These are phyloP conservation scores for Trifolium pratense DNA, from an alignment of 306 rosid genomes.

Conservation along the genomic window DNA sequence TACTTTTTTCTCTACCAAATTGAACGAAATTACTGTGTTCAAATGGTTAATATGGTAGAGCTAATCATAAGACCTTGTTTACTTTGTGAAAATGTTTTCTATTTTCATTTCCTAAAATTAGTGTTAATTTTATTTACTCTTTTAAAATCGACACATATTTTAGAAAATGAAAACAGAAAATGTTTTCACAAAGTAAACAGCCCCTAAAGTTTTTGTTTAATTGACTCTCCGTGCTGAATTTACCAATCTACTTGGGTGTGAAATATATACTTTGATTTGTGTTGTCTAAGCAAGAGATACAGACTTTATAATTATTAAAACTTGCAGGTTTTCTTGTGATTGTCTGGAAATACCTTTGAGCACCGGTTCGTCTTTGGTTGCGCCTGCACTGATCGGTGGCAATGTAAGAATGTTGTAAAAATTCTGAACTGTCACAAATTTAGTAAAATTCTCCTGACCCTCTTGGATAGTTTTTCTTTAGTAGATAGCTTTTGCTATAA, in stretches of 20 bases:
- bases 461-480: conserved; percentile 53
- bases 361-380: conserved; percentile 56
- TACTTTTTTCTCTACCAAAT: conserved; percentile 7
- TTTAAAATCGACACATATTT: too few species aligned
- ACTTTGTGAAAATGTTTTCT: too few species aligned
- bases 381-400: conserved; percentile 57
- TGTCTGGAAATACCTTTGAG: conserved; percentile 54
- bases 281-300: conserved; percentile 21
- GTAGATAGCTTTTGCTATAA: conserved; percentile 54
- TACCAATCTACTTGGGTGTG: conserved; percentile 26
- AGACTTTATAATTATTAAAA: conserved; percentile 29
- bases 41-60: conserved; percentile 28
- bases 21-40: conserved; percentile 14
- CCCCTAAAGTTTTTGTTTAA: background rate
- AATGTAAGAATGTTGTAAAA: conserved; percentile 50
- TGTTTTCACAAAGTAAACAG: too few species aligned
- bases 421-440: conserved; percentile 51
- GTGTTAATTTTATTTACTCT: too few species aligned
- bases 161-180: too few species aligned
- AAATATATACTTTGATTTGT: conserved; percentile 23
- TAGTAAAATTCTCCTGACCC: conserved; percentile 56
- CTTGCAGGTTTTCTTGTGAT: conserved; percentile 61
- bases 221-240: background rate
- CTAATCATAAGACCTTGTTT: background rate
- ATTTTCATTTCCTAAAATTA: too few species aligned